Evolutionary conservation across 768 basidiomycete genomes (phyloP), one percentile per base, ranked within the genome.

Genomic region (Boletus patriciae): DNA sequence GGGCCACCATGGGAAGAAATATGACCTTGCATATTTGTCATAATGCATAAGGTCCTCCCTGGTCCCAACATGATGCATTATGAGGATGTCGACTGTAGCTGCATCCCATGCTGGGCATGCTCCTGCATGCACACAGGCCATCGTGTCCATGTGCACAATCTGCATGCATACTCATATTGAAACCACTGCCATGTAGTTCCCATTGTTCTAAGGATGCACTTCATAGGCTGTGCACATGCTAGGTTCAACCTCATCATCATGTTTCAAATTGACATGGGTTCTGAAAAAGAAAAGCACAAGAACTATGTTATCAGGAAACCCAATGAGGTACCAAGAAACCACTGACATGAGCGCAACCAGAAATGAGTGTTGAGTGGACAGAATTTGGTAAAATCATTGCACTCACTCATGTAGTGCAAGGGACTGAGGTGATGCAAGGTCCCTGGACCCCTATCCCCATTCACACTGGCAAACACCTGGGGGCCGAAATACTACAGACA

Each of bases 181-280:
- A 21, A n/a, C 23, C 25, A 29, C 43, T 23, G 40, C 34, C 56
- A 16, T 62, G 47, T n/a, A 40, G 13, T 41, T 27, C 18, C 34
- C 7, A 19, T 23, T 6, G 6, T 47, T 31, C 36, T 36, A 37
- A 31, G 9, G 38, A 23, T 36, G n/a, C 36, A 7, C 10, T 63
- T 69, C 63, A 69, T 63, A 59, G 23, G 12, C 7, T 12, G 10
- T 13, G 42, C 23, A 19, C 50, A 65, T 52, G 65, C 56, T 31
- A n/a, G 16, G 31, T 53, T 56, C n/a, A 21, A 34, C 27, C 23
- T 34, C 25, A 18, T 33, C 29, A 54, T 19, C 19, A 11, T 31
- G 8, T 21, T n/a, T n/a, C n/a, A n/a, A n/a, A n/a, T n/a, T 16
- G 5, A 34, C 34, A 34, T 6, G 27, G 18, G 33, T 41, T 44